These are phyloP conservation scores for Gnomoniopsis sp. DNA, from an alignment of 2,329 filamentous ascomycete species.

Conservation along the genomic window DNA sequence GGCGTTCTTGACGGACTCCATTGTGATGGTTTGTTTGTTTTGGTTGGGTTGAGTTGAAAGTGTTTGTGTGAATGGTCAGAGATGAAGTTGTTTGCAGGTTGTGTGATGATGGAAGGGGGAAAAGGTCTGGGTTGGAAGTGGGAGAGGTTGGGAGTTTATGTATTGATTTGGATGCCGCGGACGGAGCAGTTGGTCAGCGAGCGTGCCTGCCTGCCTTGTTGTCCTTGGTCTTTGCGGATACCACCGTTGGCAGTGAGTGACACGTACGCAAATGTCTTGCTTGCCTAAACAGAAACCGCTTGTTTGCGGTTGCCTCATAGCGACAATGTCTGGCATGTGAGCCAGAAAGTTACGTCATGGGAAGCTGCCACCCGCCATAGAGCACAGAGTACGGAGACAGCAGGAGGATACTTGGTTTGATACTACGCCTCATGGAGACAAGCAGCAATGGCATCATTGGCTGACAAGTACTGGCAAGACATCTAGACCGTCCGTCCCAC, in stretches of 20 bases:
- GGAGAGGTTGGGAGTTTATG: slow-evolving; percentile 7
- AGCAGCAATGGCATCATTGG: not conserved
- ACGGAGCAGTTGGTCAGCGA: not conserved
- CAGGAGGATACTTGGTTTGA: not conserved
- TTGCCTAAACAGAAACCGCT: not conserved
- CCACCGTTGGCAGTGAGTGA: not conserved
- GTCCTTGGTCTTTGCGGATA: not conserved
- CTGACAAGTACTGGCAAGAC: not conserved
- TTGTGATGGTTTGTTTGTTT: slow-evolving; percentile 25
- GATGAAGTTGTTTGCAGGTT: slow-evolving; percentile 6
- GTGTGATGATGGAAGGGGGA: slow-evolving; percentile 16
- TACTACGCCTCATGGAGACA: not conserved
- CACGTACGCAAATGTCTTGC: not conserved
- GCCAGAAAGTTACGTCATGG: not conserved
- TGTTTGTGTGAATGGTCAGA: slow-evolving; percentile 10
- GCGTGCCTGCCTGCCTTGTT: not conserved
- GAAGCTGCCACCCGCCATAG: not conserved
- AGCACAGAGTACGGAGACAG: not conserved
- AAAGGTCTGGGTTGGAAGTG: not conserved
- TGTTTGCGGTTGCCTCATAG: not conserved
- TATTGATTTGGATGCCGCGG: not conserved
- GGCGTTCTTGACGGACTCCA: slow-evolving; percentile 46
- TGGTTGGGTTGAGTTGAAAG: slow-evolving; percentile 14
- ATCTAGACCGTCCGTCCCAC: not conserved
- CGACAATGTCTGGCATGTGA: not conserved